Evolutionary conservation across 371 early-diverging fungal genomes (phyloP), one percentile per base, ranked within the genome.

Genomic region (Chytridiales sp.): DNA sequence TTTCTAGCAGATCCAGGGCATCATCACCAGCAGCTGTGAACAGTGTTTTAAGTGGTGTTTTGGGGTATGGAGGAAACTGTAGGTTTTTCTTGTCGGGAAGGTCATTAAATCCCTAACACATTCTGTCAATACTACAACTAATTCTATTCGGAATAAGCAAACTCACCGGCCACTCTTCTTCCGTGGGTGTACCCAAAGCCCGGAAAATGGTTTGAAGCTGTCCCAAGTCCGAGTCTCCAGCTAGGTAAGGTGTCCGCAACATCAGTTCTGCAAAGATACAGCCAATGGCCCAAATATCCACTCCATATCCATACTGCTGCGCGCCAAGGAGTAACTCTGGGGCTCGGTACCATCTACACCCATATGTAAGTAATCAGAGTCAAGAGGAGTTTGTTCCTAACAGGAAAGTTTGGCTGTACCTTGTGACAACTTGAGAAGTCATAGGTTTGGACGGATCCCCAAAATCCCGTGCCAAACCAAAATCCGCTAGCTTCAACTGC

Each of bases 241-340:
- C 90, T 31, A 99, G 77, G 65, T 92, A 95, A 0, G 99, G 99
- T 15, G 89, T 88, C 29, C 99, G 84, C 62, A 99, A 76, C 84
- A 99, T 85, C 38, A 99, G 86, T 62, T 99, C 99, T 1, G 99
- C 99, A 87, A 99, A 97, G 35, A 99, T 92, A 72, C 99, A 98
- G 19, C 99, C 99, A 13, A 95, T 87, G 0, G 99, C 89, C 99
- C 99, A 99, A 21, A 99, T 96, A 73, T 99, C 99, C 8, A 95
- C 89, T 0, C 88, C 89, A 29, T 83, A 85, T 0, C 90, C 87
- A 67, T 99, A 99, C 44, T 89, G 84, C 53, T 84, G 86, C 1
- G 96, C 90, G 1, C 97, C 98, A 61, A 98, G 86, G 6, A 99
- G 75, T 13, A 99, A 78, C 73, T 99, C 99, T 2, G 99, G 99